Evolutionary conservation across 192 early-diverging fungal genomes (phyloP), one percentile per base, ranked within the genome.

Genomic region (Funneliformis geosporum): DNA sequence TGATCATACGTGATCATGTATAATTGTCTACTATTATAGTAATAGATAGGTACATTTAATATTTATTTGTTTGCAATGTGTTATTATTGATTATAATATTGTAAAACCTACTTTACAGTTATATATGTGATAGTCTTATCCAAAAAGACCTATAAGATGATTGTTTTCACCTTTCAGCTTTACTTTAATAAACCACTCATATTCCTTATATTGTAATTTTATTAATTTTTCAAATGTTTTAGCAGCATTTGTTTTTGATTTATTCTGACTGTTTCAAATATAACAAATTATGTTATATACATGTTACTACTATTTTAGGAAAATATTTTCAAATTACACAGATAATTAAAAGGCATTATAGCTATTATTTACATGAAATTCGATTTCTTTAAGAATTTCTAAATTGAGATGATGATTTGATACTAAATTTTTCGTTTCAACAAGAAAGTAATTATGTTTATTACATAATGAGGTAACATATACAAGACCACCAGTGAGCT

Each of bases 151-250:
- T 44, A 4, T 44, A 44, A 44, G 43, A 11, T 44, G 10, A 4
- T 33, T 33, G 27, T 65, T 7, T 33, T 65, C 62, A 2, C 27
- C 62, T 11, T 65, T 27, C 27, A 65, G 27, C 27, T 27, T 28
- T 7, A 8, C 27, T 28, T 65, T 33, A 28, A 65, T 11, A 65
- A 65, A 65, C 27, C 27, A 65, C 4, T 27, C 11, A 28, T 65
- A 27, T 28, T 65, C 27, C 4, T 65, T 7, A 28, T 8, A 38
- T 65, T 65, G 62, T 65, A 65, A 27, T 65, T 65, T 21, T 27
- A 65, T 65, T 65, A 65, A 65, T 65, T 65, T 65, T 28, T 65
- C 27, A 65, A 27, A 65, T 8, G 27, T 65, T 65, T 27, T 8
- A 8, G 27, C 62, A 27, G 62, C 62, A 65, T 65, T 27, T 27